phyloP scores from a whole-genome alignment of 345 rosid genomes.

The Citrus hindsii region DNA sequence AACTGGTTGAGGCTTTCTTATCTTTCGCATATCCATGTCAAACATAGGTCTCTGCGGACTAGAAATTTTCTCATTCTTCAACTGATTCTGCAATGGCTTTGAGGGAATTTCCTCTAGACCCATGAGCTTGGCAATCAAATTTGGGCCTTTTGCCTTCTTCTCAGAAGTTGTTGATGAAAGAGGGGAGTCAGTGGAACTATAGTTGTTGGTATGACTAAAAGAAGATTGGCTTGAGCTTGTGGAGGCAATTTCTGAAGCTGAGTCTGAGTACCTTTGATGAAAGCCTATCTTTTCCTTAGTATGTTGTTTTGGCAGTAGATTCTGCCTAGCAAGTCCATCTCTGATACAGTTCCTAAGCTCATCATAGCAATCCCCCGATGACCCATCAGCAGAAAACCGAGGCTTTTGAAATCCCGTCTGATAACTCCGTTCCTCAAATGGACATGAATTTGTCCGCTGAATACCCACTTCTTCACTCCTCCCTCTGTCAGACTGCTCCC shows the following conservation, averaged over 20 bases:
- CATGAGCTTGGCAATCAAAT: slow-evolving; percentile 89
- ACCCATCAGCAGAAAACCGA: slow-evolving; percentile 38
- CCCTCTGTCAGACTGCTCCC: slow-evolving; percentile 22
- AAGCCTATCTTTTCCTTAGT: slow-evolving; percentile 23
- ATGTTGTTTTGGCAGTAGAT: slow-evolving; percentile 34
- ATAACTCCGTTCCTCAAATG: slow-evolving; percentile 25
- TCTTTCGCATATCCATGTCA: slow-evolving; percentile 32
- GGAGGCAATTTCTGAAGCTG: slow-evolving; percentile 51
- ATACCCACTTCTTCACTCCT: slow-evolving; percentile 33
- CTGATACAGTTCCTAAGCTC: slow-evolving; percentile 58
- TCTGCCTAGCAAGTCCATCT: slow-evolving; percentile 61
- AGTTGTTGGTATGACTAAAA: slow-evolving; percentile 16
- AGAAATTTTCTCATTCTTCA: slow-evolving; percentile 20
- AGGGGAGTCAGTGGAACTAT: slow-evolving; percentile 37
- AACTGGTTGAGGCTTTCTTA: slow-evolving; percentile 31
- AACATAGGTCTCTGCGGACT: slow-evolving; percentile 22
- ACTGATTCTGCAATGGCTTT: slow-evolving; percentile 28
- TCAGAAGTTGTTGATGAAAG: slow-evolving; percentile 26
- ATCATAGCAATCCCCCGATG: slow-evolving; percentile 52
- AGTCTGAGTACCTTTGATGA: slow-evolving; percentile 30
- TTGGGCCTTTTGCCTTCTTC: slow-evolving; percentile 39
- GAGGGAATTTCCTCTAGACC: slow-evolving; percentile 69
- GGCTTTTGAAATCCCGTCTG: slow-evolving; percentile 26
- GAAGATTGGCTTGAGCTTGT: slow-evolving; percentile 69
- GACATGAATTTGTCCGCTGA: slow-evolving; percentile 32